Conservation (phyloP, 2,329 filamentous ascomycete genomes). For the Colletotrichum acutatum region DNA sequence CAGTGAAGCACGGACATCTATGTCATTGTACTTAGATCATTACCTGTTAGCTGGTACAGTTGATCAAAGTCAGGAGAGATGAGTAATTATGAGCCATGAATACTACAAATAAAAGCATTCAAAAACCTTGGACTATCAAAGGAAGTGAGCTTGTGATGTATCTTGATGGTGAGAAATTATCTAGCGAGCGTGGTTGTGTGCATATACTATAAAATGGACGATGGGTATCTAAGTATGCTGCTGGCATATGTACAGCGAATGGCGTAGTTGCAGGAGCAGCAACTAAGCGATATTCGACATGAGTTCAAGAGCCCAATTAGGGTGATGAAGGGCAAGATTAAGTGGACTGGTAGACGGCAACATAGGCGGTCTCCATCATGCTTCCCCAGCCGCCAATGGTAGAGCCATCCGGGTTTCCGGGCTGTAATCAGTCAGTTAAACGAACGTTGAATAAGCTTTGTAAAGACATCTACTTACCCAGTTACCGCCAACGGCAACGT, state of each 20-base stretch:
- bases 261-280: slow-evolving; percentile 4
- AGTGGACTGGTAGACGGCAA: slow-evolving; percentile 49
- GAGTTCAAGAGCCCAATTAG: neutral
- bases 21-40: neutral
- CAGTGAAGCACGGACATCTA: neutral
- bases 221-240: slow-evolving; percentile 25
- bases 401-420: slow-evolving; percentile 44
- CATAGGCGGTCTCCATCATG: slow-evolving; percentile 55
- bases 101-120: neutral
- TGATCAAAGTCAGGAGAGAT: neutral
- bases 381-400: slow-evolving; percentile 50
- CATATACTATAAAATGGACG: neutral
- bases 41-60: too few relatives aligned
- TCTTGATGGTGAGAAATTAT: neutral
- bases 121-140: too few relatives aligned
- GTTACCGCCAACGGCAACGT: slow-evolving; percentile 59
- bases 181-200: neutral
- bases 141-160: too few relatives aligned
- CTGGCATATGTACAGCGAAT: slow-evolving; percentile 14
- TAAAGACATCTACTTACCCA: slow-evolving; percentile 46
- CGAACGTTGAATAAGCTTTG: neutral
- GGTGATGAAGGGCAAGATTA: neutral
- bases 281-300: neutral
- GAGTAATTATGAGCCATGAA: neutral
- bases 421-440: slow-evolving; percentile 36